These are phyloP conservation scores for Cercospora sp. DNA, from an alignment of 2,329 filamentous ascomycete genomes.

Conservation along the genomic window DNA sequence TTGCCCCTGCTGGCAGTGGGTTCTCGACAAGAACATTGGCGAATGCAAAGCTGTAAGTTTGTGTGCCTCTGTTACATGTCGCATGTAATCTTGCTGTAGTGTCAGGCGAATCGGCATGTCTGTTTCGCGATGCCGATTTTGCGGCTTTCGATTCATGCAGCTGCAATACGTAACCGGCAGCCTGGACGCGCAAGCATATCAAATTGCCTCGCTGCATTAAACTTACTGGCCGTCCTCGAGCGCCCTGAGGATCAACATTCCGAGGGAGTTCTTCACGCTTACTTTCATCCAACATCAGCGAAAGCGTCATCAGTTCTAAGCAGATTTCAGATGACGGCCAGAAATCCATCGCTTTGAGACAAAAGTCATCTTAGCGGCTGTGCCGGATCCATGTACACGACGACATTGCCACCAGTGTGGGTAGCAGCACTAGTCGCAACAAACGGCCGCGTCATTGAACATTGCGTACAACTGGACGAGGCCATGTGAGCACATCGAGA, in stretches of 20 bases:
- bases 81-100: background rate
- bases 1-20: background rate
- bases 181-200: background rate
- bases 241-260: background rate
- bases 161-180: slow-evolving; percentile 1
- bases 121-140: slow-evolving; percentile 4
- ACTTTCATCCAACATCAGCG: background rate
- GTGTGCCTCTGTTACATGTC: background rate
- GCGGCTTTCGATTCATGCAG: slow-evolving; percentile 4
- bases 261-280: background rate
- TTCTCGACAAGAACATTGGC: background rate
- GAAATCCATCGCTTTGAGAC: background rate
- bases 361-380: slow-evolving; percentile 2
- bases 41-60: background rate
- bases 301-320: background rate
- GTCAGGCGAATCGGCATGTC: background rate
- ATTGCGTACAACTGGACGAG: slow-evolving; percentile 4
- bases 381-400: slow-evolving; percentile 2
- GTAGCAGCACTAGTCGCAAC: slow-evolving; percentile 1
- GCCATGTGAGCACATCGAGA: slow-evolving; percentile 8
- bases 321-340: background rate
- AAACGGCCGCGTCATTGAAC: slow-evolving; percentile 15
- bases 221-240: background rate
- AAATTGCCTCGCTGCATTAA: background rate
- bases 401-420: slow-evolving; percentile 11